Base-by-base conservation (phyloP, 2,329 filamentous ascomycete genomes). In the Fusarium secorum region DNA sequence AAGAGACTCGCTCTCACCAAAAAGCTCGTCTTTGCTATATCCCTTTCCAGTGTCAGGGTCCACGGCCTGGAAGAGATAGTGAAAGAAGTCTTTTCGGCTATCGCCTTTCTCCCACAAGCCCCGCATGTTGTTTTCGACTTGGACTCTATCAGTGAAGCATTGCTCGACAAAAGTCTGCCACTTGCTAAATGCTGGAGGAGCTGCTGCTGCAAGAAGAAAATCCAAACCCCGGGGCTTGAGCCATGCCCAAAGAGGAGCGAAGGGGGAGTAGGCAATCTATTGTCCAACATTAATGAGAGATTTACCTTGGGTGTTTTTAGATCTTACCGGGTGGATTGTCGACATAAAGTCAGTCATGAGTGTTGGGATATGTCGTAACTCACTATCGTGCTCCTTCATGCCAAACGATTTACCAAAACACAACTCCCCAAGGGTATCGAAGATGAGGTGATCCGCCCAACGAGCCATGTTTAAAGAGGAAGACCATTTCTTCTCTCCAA, bases 21-120 rank as follows among this genome's bases (percentile, higher is more conserved):
- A 74, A 11, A 77, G 66, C 41, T 77, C 75, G 4, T 67, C 48
- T 2, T 53, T 26, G 11, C 48, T 70, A 39, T 75, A 76, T 17
- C 74, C 74, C n/a, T 60, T 60, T 38, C 75, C 75, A 4, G 75
- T 76, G 41, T 73, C 66, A 4, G 74, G 74, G 8, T 77, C 75
- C 15, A 57, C 54, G 0, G 70, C 66, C 20, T 64, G 41, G 49
- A 74, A 63, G 22, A 77, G 62, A 36, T 75, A 70, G 35, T 75
- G 66, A 28, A 76, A 76, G 36, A 77, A 75, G 60, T 76, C 75
- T 26, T 69, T 77, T 54, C 70, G 66, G 3, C 14, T 28, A 13
- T 69, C 57, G 45, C 14, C 67, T 60, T 44, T 38, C n/a, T 60
- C 42, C 8, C 41, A 30, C 14, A 24, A 22, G 24, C 55, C 39